Base-by-base conservation (phyloP, 345 rosid genomes). In the Citrus maxima region DNA sequence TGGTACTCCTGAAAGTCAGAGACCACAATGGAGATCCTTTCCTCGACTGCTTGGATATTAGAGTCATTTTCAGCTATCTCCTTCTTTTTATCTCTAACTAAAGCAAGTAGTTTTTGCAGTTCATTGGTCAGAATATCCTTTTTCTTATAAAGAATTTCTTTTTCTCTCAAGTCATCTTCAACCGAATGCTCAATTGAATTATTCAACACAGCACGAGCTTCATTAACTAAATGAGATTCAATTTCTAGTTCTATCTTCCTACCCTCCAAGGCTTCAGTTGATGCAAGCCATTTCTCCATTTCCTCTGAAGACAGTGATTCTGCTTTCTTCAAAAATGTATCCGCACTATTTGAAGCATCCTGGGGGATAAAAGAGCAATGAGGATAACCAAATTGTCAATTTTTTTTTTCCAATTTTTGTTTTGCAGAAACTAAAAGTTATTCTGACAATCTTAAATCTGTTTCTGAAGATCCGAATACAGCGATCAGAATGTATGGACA, bases 221-320 rank as follows among this genome's bases (percentile, higher is more conserved):
- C 93, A 78, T 82, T 86, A 55, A 93, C 87, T 60, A 93, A 64
- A 51, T 84, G 84, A 2, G 93, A 89, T 80, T 89, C 87, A 34
- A 95, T 89, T 82, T 88, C 92, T 67, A 91, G 75, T 78, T 91
- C 93, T 6, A 95, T 80, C 88, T 88, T 93, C 73, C 80, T 86
- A 55, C 82, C 88, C 80, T 90, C 95, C 77, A 90, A 81, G 76
- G 89, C 85, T 86, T 89, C 96, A 60, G 77, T 82, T 24, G 87
- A 88, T 30, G 90, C 93, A 74, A 87, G 77, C 96, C 97, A 93
- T 76, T 82, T 84, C 27, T 72, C 90, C 82, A 83, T 84, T 84
- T 89, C 88, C 77, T 88, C 82, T 27, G 85, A 78, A 78, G 84
- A 84, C 55, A 80, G 78, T 6, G 77, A 78, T 38, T 85, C 85